A percentile compares a stretch with the other conserved stretches of the same genome.
These are phyloP conservation scores for Termitomyces sp. DNA, from an alignment of 768 basidiomycete species.

Conservation along the genomic window DNA sequence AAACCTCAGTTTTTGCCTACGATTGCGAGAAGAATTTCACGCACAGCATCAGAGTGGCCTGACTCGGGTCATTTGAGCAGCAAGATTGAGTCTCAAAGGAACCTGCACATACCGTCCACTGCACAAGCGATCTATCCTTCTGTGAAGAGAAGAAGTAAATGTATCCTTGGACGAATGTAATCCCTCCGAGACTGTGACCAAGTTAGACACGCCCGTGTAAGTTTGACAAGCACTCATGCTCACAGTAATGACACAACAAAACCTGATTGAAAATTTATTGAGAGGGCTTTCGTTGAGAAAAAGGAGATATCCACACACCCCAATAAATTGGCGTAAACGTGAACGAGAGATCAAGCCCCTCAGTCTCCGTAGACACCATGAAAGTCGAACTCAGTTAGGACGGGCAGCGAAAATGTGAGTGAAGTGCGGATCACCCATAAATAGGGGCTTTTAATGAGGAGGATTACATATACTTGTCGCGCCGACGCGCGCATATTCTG, in stretches of 20 bases:
- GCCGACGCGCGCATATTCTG: not conserved
- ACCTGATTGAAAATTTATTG: conserved; percentile 9
- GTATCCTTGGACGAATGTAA: conserved; percentile 35
- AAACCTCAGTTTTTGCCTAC: not conserved
- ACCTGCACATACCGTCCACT: conserved; percentile 18
- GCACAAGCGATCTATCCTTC: conserved; percentile 21
- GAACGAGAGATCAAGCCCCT: conserved; percentile 16
- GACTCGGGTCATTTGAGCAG: not conserved
- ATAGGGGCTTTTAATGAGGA: not conserved
- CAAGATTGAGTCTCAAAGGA: not conserved
- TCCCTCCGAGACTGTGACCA: conserved; percentile 28
- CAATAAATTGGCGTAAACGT: conserved; percentile 27
- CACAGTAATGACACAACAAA: conserved; percentile 24
- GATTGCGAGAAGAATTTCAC: not conserved
- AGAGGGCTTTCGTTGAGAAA: not conserved
- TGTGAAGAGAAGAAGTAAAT: conserved; percentile 28
- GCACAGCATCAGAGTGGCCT: conserved; percentile 26
- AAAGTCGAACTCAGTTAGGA: not conserved
- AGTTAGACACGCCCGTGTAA: not conserved
- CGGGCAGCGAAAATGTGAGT: not conserved
- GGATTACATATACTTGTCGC: not conserved
- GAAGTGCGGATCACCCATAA: not conserved
- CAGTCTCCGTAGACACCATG: not conserved
- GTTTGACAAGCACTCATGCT: not conserved
- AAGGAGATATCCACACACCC: conserved; percentile 12